phyloP scores from a whole-genome alignment of 2,329 filamentous ascomycete species.

The Hypoxylon sp. region DNA sequence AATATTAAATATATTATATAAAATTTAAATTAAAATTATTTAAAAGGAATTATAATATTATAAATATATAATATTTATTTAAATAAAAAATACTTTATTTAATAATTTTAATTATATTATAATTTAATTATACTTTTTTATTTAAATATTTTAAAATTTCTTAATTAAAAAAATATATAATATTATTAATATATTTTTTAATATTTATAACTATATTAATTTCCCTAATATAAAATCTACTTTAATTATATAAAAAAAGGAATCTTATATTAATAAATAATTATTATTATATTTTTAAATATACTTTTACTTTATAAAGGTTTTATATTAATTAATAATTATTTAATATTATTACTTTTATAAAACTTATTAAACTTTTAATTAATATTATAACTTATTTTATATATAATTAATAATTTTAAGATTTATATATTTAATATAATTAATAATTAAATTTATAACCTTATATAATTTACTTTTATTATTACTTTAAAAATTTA shows the following conservation, averaged over 20 bases:
- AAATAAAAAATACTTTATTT: not conserved
- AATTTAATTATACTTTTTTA: not conserved
- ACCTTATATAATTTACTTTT: not conserved
- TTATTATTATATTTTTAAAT: too few relatives aligned
- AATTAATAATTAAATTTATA: not conserved
- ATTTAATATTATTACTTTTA: not conserved
- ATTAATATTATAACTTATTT: not conserved
- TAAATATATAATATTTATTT: not conserved
- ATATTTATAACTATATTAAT: not conserved
- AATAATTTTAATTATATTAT: not conserved
- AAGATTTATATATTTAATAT: not conserved
- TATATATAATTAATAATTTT: not conserved
- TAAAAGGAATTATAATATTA: not conserved
- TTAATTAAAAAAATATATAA: not conserved
- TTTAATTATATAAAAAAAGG: not conserved
- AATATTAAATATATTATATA: not conserved
- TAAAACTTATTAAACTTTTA: too few relatives aligned
- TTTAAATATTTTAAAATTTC: not conserved
- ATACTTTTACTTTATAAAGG: too few relatives aligned
- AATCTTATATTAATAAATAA: too few relatives aligned
- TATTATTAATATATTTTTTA: not conserved
- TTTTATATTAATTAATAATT: too few relatives aligned
- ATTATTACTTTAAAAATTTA: not conserved
- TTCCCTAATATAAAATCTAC: not conserved
- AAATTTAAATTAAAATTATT: not conserved